Conservation (phyloP, 2,329 filamentous ascomycete genomes). For the Penicillium sp. region DNA sequence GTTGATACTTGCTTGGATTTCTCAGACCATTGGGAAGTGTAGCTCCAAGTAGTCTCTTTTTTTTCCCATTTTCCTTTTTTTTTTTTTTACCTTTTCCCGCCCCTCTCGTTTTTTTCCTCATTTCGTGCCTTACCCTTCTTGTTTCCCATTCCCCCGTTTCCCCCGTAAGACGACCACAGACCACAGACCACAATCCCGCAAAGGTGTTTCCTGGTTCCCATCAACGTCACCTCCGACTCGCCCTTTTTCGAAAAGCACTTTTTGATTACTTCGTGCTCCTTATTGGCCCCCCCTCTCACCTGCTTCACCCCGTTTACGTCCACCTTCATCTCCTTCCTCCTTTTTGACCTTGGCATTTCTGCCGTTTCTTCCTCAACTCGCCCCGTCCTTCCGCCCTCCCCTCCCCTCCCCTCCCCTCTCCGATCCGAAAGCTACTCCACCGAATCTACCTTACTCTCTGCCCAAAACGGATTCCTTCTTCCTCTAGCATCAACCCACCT, state of each 20-base stretch:
- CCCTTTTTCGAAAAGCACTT: conserved; percentile 5
- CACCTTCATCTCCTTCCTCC: conserved; percentile 1
- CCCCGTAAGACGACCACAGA: conserved; percentile 1
- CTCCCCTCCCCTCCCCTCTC: conserved; percentile 27
- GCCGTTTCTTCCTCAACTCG: conserved; percentile 37
- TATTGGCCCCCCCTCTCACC: not conserved
- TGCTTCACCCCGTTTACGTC: not conserved
- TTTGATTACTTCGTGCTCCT: conserved; percentile 10
- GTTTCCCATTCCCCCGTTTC: conserved; percentile 8
- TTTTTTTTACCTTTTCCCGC: conserved; percentile 14
- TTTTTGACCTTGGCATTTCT: conserved; percentile 34
- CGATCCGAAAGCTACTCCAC: conserved; percentile 31
- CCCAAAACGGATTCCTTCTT: conserved; percentile 57
- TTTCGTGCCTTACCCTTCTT: conserved; percentile 1
- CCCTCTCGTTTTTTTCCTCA: conserved; percentile 15
- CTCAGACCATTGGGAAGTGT: conserved; percentile 11
- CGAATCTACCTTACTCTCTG: conserved; percentile 26
- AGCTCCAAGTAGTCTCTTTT: not conserved
- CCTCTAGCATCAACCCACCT: conserved; percentile 41
- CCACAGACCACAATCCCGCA: not conserved
- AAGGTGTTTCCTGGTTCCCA: not conserved
- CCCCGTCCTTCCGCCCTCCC: conserved; percentile 34
- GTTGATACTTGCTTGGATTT: conserved; percentile 3
- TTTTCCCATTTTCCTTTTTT: too few species aligned
- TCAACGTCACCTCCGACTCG: conserved; percentile 13